Conservation (phyloP, 1,284 basidiomycete species). For the Austroboletus olivaceoglutinosus region DNA sequence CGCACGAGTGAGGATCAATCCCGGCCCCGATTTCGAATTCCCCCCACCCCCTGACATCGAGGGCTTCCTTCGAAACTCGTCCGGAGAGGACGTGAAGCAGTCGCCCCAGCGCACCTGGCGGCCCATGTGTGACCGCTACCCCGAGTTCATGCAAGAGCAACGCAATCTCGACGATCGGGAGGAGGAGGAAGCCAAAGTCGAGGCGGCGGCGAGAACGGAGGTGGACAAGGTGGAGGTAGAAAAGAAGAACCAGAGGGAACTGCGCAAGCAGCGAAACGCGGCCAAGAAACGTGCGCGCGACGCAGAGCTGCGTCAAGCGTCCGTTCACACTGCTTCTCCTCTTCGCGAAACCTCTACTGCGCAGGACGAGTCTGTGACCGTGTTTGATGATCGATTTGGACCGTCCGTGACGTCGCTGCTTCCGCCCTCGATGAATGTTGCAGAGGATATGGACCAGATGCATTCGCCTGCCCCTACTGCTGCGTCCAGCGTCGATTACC, state of each 20-base stretch:
- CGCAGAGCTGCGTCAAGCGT: conserved; percentile 24
- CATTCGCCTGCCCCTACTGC: conserved; percentile 52
- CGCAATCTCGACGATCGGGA: conserved; percentile 67
- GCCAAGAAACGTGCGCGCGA: conserved; percentile 50
- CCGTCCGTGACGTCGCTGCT: conserved; percentile 25
- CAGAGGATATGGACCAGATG: conserved; percentile 31
- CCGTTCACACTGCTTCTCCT: conserved; percentile 26
- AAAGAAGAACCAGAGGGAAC: conserved; percentile 49
- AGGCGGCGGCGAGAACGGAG: conserved; percentile 39
- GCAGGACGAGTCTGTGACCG: conserved; percentile 19
- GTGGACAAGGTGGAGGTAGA: conserved; percentile 46
- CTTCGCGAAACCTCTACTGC: conserved; percentile 28
- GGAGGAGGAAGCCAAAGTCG: conserved; percentile 56
- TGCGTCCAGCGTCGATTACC: conserved; percentile 45
- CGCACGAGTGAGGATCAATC: conserved; percentile 81
- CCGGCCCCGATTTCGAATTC: conserved; percentile 82
- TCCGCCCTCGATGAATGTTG: conserved; percentile 11
- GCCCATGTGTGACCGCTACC: conserved; percentile 73
- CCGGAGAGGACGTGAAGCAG: conserved; percentile 35
- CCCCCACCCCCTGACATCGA: conserved; percentile 77
- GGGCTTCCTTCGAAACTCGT: conserved; percentile 44
- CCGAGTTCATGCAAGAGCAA: conserved; percentile 77
- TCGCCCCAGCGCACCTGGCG: conserved; percentile 57
- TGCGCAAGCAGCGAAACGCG: conserved; percentile 50
- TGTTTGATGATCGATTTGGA: conserved; percentile 27